Evolutionary conservation across 75 land plant species (phyloP), one percentile per base, ranked within the genome.

Genomic region (Selaginella tamariscina): DNA sequence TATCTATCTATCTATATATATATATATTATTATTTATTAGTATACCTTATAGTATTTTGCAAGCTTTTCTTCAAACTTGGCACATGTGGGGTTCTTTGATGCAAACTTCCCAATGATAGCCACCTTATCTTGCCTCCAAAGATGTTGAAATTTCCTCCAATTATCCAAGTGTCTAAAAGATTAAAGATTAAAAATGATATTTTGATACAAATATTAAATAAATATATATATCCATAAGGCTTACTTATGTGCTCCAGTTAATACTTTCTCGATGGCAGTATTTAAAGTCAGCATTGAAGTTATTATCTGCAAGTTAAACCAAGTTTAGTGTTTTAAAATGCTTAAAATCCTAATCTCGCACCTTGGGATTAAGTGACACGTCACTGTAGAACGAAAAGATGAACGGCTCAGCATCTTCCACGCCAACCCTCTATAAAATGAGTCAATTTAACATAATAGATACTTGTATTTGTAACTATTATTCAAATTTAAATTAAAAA

Each of bases 61-160:
- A 30, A 75, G 73, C 39, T 75, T 75, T 29, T 65, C 71, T 49
- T 75, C 77, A 65, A 70, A 75, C 13, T 70, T 70, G 0, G 63
- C 30, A n/a, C 56, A 64, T 24, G 77, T 66, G 15, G 77, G 77
- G 27, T 28, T 39, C 63, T 75, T 72, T 22, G 54, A 5, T 0
- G 29, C 63, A 66, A 75, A 75, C 62, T 75, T 75, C 1, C 24
- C 1, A 18, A 75, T 56, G 24, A 75, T 71, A 15, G 73, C 24
- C 21, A 23, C 11, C 39, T 71, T 70, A 32, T 75, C 73, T 56
- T 75, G 77, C 67, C 72, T 75, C 77, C 77, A 75, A 13, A 75
- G 62, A 56, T 75, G 73, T 65, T 75, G 77, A 56, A 69, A 75
- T n/a, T 75, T 75, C 2, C 77, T 55, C 77, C 77, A 75, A 29